Evolutionary conservation across 805 yeast species (phyloP).

Genomic region (Schizosaccharomyces osmophilus): DNA sequence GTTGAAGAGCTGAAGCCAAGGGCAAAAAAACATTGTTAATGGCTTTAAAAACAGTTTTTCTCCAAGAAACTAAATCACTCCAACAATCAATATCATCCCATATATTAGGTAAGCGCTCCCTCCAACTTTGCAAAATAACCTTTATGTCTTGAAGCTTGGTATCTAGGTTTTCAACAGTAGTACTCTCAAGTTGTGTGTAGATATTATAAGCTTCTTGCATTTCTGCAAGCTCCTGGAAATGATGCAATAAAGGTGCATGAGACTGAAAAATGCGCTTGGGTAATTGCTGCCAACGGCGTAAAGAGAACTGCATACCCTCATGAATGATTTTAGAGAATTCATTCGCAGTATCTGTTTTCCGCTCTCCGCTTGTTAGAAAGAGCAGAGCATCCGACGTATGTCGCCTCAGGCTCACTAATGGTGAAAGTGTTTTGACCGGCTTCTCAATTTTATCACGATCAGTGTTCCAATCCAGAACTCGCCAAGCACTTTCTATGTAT

Average conservation of each 20-base stretch:
- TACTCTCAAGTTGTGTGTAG: slow-evolving; percentile 61
- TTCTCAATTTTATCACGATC: slow-evolving; percentile 87
- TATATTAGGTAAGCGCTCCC: slow-evolving; percentile 81
- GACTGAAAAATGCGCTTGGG: slow-evolving; percentile 56
- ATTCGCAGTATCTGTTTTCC: slow-evolving; percentile 62
- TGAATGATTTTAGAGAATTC: slow-evolving; percentile 73
- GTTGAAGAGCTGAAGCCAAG: slow-evolving; percentile 63
- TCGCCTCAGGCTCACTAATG: slow-evolving; percentile 91
- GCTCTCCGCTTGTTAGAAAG: slow-evolving; percentile 79
- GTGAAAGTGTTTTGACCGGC: slow-evolving; percentile 88
- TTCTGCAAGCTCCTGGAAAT: slow-evolving; percentile 92
- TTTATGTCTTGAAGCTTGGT: slow-evolving; percentile 82
- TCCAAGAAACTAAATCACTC: slow-evolving; percentile 95
- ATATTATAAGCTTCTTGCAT: slow-evolving; percentile 93
- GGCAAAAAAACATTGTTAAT: slow-evolving; percentile 88
- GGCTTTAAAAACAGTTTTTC: slow-evolving; percentile 93
- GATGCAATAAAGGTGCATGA: slow-evolving; percentile 71
- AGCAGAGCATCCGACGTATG: slow-evolving; percentile 88
- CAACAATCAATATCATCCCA: slow-evolving; percentile 97
- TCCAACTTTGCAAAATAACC: slow-evolving; percentile 88
- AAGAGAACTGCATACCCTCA: slow-evolving; percentile 81
- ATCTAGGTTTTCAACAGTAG: slow-evolving; percentile 80
- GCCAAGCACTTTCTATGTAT: slow-evolving; percentile 95
- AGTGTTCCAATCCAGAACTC: slow-evolving; percentile 94
- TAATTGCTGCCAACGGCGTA: slow-evolving; percentile 78